Conservation (phyloP, 805 yeast species). For the Myxozyma mucilagina region DNA sequence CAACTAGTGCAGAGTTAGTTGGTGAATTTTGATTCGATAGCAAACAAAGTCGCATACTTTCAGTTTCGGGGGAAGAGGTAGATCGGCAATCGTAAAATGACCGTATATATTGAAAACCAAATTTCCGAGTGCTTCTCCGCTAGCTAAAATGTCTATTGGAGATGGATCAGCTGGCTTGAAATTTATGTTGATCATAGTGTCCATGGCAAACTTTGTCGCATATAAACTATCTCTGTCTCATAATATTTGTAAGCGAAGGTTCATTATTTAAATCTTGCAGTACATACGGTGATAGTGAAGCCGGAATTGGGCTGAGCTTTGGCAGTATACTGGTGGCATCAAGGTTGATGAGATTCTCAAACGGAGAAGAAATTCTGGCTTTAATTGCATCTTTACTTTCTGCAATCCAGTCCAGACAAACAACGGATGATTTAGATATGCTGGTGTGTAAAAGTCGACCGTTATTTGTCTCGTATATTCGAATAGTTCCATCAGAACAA, state of each 20-base stretch:
- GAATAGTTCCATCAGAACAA: slow-evolving; percentile 23
- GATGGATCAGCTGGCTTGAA: slow-evolving; percentile 4
- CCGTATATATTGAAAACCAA: slow-evolving; percentile 23
- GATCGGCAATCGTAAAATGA: slow-evolving; percentile 22
- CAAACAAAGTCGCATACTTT: background rate
- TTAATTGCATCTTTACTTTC: slow-evolving; percentile 9
- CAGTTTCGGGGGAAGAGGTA: slow-evolving; percentile 15
- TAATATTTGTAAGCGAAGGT: background rate
- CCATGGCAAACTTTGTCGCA: slow-evolving; percentile 22
- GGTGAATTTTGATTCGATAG: background rate
- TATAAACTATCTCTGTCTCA: slow-evolving; percentile 15
- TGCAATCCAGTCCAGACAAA: slow-evolving; percentile 22
- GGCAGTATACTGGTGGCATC: slow-evolving; percentile 20
- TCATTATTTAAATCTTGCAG: background rate
- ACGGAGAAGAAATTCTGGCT: slow-evolving; percentile 3
- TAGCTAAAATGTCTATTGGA: slow-evolving; percentile 19
- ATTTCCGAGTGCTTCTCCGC: background rate
- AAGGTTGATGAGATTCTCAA: slow-evolving; percentile 19
- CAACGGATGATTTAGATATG: background rate
- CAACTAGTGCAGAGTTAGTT: background rate
- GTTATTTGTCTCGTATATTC: slow-evolving; percentile 27
- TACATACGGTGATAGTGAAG: slow-evolving; percentile 16
- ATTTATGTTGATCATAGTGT: slow-evolving; percentile 17
- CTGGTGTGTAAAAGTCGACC: slow-evolving; percentile 18
- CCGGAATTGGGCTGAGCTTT: slow-evolving; percentile 15